Evolutionary conservation across 306 rosid species (phyloP).

Genomic region (Abrus precatorius): DNA sequence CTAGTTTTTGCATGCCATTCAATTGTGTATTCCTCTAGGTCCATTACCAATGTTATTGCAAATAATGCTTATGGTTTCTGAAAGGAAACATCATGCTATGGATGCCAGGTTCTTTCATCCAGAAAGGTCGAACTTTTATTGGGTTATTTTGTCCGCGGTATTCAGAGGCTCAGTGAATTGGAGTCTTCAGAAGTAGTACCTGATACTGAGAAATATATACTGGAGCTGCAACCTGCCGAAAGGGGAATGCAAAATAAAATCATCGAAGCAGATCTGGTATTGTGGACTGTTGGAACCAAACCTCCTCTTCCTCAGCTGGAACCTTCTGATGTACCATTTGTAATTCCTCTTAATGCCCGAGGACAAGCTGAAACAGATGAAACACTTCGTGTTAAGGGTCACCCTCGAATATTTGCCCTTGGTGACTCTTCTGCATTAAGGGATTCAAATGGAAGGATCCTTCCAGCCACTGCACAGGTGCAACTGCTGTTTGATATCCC

Average conservation of each 20-base stretch:
- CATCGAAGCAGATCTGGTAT: conserved; percentile 82
- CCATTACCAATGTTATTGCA: conserved; percentile 28
- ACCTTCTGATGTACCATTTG: conserved; percentile 61
- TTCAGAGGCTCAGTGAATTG: conserved; percentile 58
- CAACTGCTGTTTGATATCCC: conserved; percentile 25
- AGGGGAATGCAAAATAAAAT: conserved; percentile 71
- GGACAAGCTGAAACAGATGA: conserved; percentile 98
- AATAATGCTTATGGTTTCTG: conserved; percentile 40
- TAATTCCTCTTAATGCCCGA: conserved; percentile 84
- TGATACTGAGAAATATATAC: conserved; percentile 63
- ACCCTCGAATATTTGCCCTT: conserved; percentile 96
- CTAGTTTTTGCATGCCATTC: conserved; percentile 5
- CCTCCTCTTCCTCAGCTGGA: conserved; percentile 80
- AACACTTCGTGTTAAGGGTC: conserved; percentile 98
- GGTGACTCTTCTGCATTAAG: conserved; percentile 91
- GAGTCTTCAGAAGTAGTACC: conserved; percentile 59
- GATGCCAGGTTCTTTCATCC: conserved; percentile 76
- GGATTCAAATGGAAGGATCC: conserved; percentile 85
- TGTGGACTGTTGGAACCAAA: conserved; percentile 96
- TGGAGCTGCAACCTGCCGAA: conserved; percentile 88
- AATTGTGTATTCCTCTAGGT: conserved; percentile 20
- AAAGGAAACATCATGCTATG: conserved; percentile 43
- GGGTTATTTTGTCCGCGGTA: conserved; percentile 82
- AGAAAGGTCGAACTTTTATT: conserved; percentile 87
- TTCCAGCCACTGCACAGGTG: conserved; percentile 98